phyloP scores from a whole-genome alignment of 257 asterid species.

The Solanum peruvianum region DNA sequence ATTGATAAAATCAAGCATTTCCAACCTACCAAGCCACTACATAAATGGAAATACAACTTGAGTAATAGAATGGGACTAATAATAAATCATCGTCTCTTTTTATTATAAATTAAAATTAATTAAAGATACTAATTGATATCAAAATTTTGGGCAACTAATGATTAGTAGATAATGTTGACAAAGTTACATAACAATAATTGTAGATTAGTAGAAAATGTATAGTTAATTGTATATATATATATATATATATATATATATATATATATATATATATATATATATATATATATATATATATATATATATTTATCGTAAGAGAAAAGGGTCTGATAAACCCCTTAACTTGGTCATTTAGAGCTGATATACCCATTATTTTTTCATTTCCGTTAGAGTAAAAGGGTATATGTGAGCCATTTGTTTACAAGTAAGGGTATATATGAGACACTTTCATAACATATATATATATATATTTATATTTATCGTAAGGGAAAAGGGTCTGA shows the following conservation, averaged over 20 bases:
- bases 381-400: too few species aligned
- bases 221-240: not conserved
- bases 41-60: not conserved
- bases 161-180: not conserved
- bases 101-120: not conserved
- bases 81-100: not conserved
- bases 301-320: too few species aligned
- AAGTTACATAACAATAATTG: not conserved
- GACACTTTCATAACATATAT: too few species aligned
- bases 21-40: not conserved
- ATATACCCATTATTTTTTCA: too few species aligned
- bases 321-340: too few species aligned
- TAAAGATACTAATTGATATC: not conserved
- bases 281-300: not conserved
- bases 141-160: not conserved
- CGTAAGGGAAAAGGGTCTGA: too few species aligned
- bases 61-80: not conserved
- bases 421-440: too few species aligned
- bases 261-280: not conserved
- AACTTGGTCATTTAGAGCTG: too few species aligned
- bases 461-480: too few species aligned
- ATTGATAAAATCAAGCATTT: not conserved
- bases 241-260: not conserved
- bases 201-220: not conserved
- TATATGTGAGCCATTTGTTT: too few species aligned